Conservation (phyloP, 106 monocot genomes). For the Alisma plantagoaquatica region DNA sequence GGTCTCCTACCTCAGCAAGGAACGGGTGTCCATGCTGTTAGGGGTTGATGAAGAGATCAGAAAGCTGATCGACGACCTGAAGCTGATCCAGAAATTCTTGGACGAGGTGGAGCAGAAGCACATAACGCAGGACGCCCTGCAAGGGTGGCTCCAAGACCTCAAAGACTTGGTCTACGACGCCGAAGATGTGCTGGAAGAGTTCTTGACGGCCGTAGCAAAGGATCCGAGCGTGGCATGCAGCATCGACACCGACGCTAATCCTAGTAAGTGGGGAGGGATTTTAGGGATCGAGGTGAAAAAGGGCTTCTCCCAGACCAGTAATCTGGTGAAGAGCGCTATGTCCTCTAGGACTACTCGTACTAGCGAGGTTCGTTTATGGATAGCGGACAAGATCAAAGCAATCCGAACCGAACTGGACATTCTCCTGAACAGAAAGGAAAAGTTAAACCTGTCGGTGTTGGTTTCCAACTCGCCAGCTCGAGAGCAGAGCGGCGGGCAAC, state of each 20-base stretch:
- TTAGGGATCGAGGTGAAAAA: neutral
- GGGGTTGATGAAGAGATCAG: neutral
- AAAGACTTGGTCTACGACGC: neutral
- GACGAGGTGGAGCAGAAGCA: neutral
- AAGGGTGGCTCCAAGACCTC: slow-evolving; percentile 3
- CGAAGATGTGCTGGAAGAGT: neutral
- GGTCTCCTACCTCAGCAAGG: neutral
- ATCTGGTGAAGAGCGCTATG: too few relatives aligned
- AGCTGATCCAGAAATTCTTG: neutral
- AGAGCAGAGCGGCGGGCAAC: neutral
- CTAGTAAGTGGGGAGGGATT: neutral
- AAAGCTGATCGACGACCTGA: neutral
- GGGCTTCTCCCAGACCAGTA: neutral
- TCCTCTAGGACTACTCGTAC: too few relatives aligned
- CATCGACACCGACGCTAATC: neutral
- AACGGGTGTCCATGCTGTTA: neutral
- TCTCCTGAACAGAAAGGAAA: too few relatives aligned
- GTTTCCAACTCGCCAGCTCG: too few relatives aligned
- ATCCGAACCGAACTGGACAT: too few relatives aligned
- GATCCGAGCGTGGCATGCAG: neutral
- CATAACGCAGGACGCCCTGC: too few relatives aligned
- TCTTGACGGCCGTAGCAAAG: neutral
- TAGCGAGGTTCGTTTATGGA: too few relatives aligned
- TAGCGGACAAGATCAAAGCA: too few relatives aligned
- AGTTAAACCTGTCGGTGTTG: too few relatives aligned